Conservation (phyloP, 2,329 filamentous ascomycete genomes). For the Coniochaeta ligniaria region DNA sequence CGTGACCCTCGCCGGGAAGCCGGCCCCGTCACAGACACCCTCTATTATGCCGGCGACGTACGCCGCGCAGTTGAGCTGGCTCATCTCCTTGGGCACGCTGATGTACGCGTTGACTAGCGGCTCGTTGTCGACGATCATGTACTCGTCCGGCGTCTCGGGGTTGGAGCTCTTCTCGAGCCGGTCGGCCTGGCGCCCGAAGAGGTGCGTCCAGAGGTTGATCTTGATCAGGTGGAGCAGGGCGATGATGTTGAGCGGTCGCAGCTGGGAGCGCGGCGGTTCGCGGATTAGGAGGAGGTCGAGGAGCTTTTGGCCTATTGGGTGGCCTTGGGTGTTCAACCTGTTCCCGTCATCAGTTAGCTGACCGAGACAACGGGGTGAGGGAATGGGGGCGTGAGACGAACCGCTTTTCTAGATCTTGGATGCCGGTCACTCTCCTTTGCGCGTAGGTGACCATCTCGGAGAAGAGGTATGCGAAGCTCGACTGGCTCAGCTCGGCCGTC, state of each 20-base stretch:
- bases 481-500: constrained; percentile 81
- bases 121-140: constrained; percentile 99
- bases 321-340: constrained; percentile 84
- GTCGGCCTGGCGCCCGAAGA: constrained; percentile 87
- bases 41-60: constrained; percentile 94
- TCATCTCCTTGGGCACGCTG: constrained; percentile 90
- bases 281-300: constrained; percentile 92
- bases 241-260: constrained; percentile 80
- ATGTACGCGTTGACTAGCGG: constrained; percentile 93
- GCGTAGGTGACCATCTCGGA: constrained; percentile 96
- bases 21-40: constrained; percentile 88
- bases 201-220: constrained; percentile 82
- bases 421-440: constrained; percentile 81
- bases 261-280: constrained; percentile 61
- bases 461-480: constrained; percentile 94
- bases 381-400: constrained; percentile 28
- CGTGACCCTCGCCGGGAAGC: constrained; percentile 81
- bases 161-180: constrained; percentile 83
- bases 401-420: constrained; percentile 90
- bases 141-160: constrained; percentile 80
- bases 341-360: background rate
- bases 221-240: constrained; percentile 93
- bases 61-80: constrained; percentile 90
- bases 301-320: constrained; percentile 87
- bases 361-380: background rate